These are phyloP conservation scores for Serendipita indica DNA, from an alignment of 768 basidiomycete species.

Conservation along the genomic window DNA sequence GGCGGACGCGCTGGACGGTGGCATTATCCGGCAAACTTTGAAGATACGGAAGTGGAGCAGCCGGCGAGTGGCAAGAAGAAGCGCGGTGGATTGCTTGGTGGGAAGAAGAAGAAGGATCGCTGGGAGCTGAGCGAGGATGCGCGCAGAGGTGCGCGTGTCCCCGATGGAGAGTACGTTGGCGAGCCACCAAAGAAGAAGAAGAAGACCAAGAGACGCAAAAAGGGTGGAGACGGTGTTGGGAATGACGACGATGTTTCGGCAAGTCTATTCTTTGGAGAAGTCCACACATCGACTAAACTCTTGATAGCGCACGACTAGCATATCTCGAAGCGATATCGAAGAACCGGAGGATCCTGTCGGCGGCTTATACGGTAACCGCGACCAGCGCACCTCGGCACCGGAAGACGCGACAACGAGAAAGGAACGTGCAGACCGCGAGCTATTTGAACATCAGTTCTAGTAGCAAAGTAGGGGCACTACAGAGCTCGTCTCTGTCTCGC, in stretches of 20 bases:
- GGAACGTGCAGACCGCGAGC: conserved; percentile 20
- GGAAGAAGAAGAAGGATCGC: conserved; percentile 63
- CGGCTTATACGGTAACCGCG: conserved; percentile 38
- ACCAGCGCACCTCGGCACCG: conserved; percentile 15
- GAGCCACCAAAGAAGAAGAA: conserved; percentile 27
- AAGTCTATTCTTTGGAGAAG: background rate
- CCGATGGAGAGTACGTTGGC: conserved; percentile 22
- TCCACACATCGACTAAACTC: conserved; percentile 2
- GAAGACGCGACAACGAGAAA: conserved; percentile 16
- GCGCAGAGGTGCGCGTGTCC: conserved; percentile 27
- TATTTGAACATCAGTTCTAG: conserved; percentile 52
- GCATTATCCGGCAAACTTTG: conserved; percentile 79
- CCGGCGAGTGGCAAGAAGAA: conserved; percentile 47
- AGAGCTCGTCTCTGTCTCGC: no score
- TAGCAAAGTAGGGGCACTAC: no score
- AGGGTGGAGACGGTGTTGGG: conserved; percentile 17
- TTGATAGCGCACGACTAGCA: conserved; percentile 25
- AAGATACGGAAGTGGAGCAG: conserved; percentile 30
- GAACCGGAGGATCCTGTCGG: conserved; percentile 56
- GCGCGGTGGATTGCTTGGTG: background rate
- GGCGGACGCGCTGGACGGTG: conserved; percentile 40
- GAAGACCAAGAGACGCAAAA: conserved; percentile 44
- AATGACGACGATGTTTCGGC: conserved; percentile 6
- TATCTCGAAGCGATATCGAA: conserved; percentile 19
- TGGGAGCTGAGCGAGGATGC: conserved; percentile 83